Evolutionary conservation across 129 eudicot genomes (phyloP), one percentile per base, ranked within the genome.

Genomic region (Flaveria linearis): DNA sequence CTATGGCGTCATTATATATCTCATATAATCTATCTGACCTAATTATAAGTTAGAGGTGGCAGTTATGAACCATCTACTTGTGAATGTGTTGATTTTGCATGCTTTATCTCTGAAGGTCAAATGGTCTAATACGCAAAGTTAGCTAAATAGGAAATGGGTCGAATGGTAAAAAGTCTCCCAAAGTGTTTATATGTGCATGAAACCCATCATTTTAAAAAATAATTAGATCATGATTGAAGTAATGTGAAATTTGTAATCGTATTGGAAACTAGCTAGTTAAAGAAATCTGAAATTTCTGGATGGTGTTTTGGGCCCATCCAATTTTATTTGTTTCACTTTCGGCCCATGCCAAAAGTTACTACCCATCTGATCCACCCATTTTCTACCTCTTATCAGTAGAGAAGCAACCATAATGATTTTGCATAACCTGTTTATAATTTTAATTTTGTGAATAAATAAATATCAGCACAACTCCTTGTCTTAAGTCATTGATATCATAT

Each of bases 11-110:
- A 16, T 23, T 53, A 12, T 15, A 33, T 28, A 45, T 60, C 30
- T 75, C 70, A 9, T 77, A 23, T 56, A n/a, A 30, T 58, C 17
- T 72, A 49, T 46, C 61, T 61, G 23, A 56, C 50, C 69, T 73
- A 41, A 9, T 67, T 25, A 63, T 42, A 22, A 14, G 18, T 72
- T 55, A 8, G 36, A 12, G 30, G 72, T 42, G 52, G 33, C 30
- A n/a, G 18, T 67, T 67, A 15, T 5, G 3, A 41, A n/a, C 30
- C 72, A 43, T 67, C 42, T 67, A 30, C 52, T 67, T 67, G 52
- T 67, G 52, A 67, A 15, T 30, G 42, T 9, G 42, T 26, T 41
- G 28, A 26, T 6, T 26, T 9, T 25, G 39, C 42, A 26, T 25
- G 42, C 28, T 13, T 25, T 25, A 61, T 61, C 42, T 13, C 18